A percentile compares a stretch with the other conserved stretches of the same genome.
Evolutionary conservation across 2,329 filamentous ascomycete genomes (phyloP).

Genomic region (Colletotrichum kahawae): DNA sequence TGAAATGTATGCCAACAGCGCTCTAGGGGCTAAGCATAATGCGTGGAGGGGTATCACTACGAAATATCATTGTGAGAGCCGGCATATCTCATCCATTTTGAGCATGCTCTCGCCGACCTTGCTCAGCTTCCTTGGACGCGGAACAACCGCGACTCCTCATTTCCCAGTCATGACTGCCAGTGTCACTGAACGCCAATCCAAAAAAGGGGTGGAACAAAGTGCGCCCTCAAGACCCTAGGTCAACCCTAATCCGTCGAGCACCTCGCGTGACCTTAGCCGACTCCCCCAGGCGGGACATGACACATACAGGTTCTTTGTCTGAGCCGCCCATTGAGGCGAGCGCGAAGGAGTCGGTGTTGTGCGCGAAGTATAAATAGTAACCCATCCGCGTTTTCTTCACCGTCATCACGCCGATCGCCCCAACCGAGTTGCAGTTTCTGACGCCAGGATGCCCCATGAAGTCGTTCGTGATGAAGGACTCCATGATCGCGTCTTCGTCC

Average conservation of each 20-base stretch:
- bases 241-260: slow-evolving; percentile 51
- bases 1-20: not conserved
- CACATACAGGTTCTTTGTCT: slow-evolving; percentile 76
- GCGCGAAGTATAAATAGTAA: slow-evolving; percentile 88
- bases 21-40: slow-evolving; percentile 2
- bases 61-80: not conserved
- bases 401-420: slow-evolving; percentile 87
- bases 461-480: slow-evolving; percentile 81
- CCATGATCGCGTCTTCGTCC: slow-evolving; percentile 78
- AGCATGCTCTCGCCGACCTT: not conserved
- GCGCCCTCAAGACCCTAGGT: not conserved
- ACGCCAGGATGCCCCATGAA: slow-evolving; percentile 95
- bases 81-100: not conserved
- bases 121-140: not conserved
- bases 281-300: slow-evolving; percentile 80
- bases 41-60: slow-evolving; percentile 15
- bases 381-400: slow-evolving; percentile 83
- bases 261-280: slow-evolving; percentile 60
- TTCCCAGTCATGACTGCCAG: not conserved
- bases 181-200: not conserved
- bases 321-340: slow-evolving; percentile 86
- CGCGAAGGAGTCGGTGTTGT: slow-evolving; percentile 91
- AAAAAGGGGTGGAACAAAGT: not conserved
- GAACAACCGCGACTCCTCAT: not conserved
- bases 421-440: slow-evolving; percentile 76